phyloP scores from a whole-genome alignment of 1,139 yeast genomes.

The Ogataea hybrid region DNA sequence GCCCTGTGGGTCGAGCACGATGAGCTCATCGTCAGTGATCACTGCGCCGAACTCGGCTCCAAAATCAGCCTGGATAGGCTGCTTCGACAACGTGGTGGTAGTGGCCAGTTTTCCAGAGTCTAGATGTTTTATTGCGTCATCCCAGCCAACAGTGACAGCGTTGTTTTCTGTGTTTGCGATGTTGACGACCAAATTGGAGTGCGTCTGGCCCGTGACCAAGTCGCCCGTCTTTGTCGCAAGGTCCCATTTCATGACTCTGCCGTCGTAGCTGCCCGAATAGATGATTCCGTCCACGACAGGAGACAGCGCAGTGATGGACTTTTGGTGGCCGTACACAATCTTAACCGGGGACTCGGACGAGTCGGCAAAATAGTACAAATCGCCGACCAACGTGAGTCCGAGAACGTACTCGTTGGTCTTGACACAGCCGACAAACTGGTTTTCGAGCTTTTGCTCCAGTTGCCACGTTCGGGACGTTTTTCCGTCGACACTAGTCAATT shows the following conservation, averaged over 20 bases:
- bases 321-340: constrained; percentile 74
- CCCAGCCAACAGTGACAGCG: constrained; percentile 75
- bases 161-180: constrained; percentile 31
- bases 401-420: constrained; percentile 59
- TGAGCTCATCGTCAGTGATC: constrained; percentile 47
- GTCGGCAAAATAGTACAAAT: constrained; percentile 56
- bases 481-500: constrained; percentile 57
- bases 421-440: constrained; percentile 82
- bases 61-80: constrained; percentile 55
- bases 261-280: constrained; percentile 82
- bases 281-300: constrained; percentile 30
- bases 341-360: constrained; percentile 41
- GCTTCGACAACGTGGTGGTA: constrained; percentile 43
- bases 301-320: constrained; percentile 63
- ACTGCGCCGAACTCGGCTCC: constrained; percentile 38
- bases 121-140: constrained; percentile 65
- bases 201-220: constrained; percentile 41
- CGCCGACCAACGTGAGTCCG: constrained; percentile 72
- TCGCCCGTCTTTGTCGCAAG: constrained; percentile 36
- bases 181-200: constrained; percentile 58
- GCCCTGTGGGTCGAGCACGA: constrained; percentile 33
- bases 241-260: constrained; percentile 64
- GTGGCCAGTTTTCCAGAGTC: constrained; percentile 30
- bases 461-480: constrained; percentile 43
- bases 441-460: constrained; percentile 44